These are phyloP conservation scores for Fusarium continuum DNA, from an alignment of 2,329 filamentous ascomycete genomes.

Conservation along the genomic window DNA sequence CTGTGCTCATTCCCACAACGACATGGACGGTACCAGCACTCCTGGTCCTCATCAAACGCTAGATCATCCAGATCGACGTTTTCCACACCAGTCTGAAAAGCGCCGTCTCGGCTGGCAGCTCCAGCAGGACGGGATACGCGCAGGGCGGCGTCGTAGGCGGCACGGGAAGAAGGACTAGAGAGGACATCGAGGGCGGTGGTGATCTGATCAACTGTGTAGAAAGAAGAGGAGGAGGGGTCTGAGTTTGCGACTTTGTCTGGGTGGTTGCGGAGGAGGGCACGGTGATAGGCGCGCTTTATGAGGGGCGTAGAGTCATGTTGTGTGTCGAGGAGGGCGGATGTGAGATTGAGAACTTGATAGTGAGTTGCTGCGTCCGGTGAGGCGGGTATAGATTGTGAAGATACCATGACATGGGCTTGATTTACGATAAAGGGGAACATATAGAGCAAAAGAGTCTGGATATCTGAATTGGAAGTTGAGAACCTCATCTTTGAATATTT, in stretches of 20 bases:
- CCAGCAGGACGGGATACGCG: conserved; percentile 46
- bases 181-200: conserved; percentile 66
- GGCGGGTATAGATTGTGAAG: conserved; percentile 6
- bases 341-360: conserved; percentile 69
- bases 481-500: conserved; percentile 14
- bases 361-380: conserved; percentile 55
- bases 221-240: conserved; percentile 48
- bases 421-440: neutral
- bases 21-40: conserved; percentile 66
- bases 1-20: conserved; percentile 71
- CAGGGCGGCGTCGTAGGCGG: conserved; percentile 64
- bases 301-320: conserved; percentile 55
- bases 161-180: conserved; percentile 58
- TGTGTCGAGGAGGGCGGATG: conserved; percentile 57
- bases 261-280: conserved; percentile 71
- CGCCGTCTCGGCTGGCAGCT: conserved; percentile 27
- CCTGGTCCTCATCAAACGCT: conserved; percentile 57
- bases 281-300: conserved; percentile 71
- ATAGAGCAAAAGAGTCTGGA: neutral
- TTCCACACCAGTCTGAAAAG: conserved; percentile 68
- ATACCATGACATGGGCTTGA: conserved; percentile 9
- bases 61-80: conserved; percentile 73
- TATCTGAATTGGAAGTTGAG: neutral
- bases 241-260: conserved; percentile 62
- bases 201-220: conserved; percentile 72